phyloP scores from a whole-genome alignment of 305 asterid species.

The Euphrasia arctica region DNA sequence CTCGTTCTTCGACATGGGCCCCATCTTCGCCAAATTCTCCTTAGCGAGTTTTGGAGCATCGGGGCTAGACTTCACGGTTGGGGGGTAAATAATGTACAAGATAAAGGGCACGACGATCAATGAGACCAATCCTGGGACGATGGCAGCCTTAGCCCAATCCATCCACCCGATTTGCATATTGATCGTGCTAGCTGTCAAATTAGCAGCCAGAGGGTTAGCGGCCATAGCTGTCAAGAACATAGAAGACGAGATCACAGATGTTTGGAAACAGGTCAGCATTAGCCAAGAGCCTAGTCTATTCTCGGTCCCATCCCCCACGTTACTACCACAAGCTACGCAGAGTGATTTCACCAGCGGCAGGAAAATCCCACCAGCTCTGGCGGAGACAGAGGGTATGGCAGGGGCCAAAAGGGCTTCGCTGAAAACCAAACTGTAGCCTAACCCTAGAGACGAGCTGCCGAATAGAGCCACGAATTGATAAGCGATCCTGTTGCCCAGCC shows the following conservation, averaged over 20 bases:
- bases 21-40: constrained; percentile 78
- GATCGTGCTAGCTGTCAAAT: constrained; percentile 67
- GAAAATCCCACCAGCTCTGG: constrained; percentile 94
- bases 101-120: constrained; percentile 75
- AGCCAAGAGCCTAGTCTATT: constrained; percentile 86
- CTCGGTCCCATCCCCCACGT: constrained; percentile 93
- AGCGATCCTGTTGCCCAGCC: constrained; percentile 87
- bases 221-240: constrained; percentile 99
- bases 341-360: constrained; percentile 85
- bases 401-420: constrained; percentile 96
- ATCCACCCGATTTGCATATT: constrained; percentile 79
- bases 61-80: constrained; percentile 74
- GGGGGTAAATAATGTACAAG: constrained; percentile 53
- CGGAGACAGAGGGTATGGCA: constrained; percentile 94
- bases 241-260: constrained; percentile 89
- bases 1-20: constrained; percentile 84
- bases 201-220: constrained; percentile 93
- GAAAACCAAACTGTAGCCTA: constrained; percentile 90
- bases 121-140: constrained; percentile 84
- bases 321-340: constrained; percentile 92
- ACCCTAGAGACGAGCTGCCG: constrained; percentile 84
- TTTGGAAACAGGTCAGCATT: constrained; percentile 92
- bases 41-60: constrained; percentile 87
- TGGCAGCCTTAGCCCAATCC: constrained; percentile 99
- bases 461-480: constrained; percentile 85